These are phyloP conservation scores for Aspergillus fijiensis DNA, from an alignment of 2,329 filamentous ascomycete genomes.

Conservation along the genomic window DNA sequence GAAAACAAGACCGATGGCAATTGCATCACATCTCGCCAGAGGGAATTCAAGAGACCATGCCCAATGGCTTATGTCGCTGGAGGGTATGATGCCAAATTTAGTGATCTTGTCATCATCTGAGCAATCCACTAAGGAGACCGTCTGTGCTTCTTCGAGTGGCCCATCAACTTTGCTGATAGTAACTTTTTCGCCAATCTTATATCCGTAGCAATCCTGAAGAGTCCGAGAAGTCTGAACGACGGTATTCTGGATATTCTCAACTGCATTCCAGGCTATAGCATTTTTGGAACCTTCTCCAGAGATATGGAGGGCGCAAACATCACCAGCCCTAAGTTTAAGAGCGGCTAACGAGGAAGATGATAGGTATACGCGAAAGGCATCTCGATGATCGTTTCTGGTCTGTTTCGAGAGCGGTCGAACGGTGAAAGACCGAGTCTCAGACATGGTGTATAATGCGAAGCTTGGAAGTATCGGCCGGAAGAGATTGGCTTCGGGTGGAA, in stretches of 20 bases:
- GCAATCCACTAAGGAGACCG: conserved; percentile 62
- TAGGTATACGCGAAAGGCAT: conserved; percentile 60
- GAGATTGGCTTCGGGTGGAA: not conserved
- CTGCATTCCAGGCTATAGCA: conserved; percentile 63
- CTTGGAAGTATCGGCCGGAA: not conserved
- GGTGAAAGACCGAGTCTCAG: conserved; percentile 48
- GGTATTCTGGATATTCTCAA: conserved; percentile 64
- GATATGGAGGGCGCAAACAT: conserved; percentile 50
- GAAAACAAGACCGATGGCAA: conserved; percentile 69
- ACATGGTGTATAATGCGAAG: conserved; percentile 28
- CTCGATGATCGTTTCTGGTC: conserved; percentile 50
- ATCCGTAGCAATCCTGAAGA: conserved; percentile 69
- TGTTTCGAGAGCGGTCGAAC: conserved; percentile 55
- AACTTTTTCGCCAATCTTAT: conserved; percentile 71
- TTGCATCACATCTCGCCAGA: conserved; percentile 59
- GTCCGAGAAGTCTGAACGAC: conserved; percentile 71
- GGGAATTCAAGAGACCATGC: conserved; percentile 49
- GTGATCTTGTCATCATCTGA: conserved; percentile 44
- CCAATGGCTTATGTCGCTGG: conserved; percentile 46
- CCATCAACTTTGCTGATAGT: conserved; percentile 57
- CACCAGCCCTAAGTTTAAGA: conserved; percentile 57
- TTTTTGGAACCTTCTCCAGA: conserved; percentile 47
- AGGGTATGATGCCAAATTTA: conserved; percentile 35
- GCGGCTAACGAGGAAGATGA: conserved; percentile 56
- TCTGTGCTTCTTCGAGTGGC: conserved; percentile 55